Base-by-base conservation (phyloP, 768 basidiomycete genomes). In the Podaxis carcinomalis region DNA sequence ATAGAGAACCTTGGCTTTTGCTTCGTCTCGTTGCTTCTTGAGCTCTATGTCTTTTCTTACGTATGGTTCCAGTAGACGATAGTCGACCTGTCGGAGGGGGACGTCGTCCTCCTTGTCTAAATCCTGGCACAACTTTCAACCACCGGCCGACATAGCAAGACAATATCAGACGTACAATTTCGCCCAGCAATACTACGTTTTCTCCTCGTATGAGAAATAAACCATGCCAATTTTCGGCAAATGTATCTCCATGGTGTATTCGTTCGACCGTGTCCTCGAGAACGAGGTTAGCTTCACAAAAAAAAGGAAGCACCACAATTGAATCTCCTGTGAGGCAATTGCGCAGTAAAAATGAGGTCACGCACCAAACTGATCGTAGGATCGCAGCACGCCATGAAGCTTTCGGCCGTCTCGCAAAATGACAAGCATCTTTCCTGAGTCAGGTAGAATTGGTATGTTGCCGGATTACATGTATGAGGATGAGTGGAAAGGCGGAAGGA, bases 351-450 rank as follows among this genome's bases (percentile, higher is more conserved):
- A 50, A 64, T 54, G 39, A 11, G 16, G 19, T 44, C 9, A 50
- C 88, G 68, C 74, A 98, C 97, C 97, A 68, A 98, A 99, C 70
- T 99, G 97, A 80, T 99, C 97, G 73, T 99, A 99, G 21, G 94
- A 96, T 59, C 97, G 81, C 67, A 99, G 78, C 52, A 99, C 96
- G 46, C 97, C 97, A 68, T 97, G 91, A 42, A 98, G 82, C 74
- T 98, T 99, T 70, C 95, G 80, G 62, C 97, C 97, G 74, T 99
- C 97, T 74, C 97, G 83, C 64, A 99, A 81, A 69, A 98, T 87
- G 57, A 99, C 95, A 59, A 99, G 83, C 87, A 99, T 96, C 86
- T 98, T 98, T 82, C 98, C 97, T 99, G 64, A 68, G 69, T 68
- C 62, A 69, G 72, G 68, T 6, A 23, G 44, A 49, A 21, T 21